phyloP scores from a whole-genome alignment of 495 filamentous ascomycete genomes.

The Aspergillus bertholletiae region DNA sequence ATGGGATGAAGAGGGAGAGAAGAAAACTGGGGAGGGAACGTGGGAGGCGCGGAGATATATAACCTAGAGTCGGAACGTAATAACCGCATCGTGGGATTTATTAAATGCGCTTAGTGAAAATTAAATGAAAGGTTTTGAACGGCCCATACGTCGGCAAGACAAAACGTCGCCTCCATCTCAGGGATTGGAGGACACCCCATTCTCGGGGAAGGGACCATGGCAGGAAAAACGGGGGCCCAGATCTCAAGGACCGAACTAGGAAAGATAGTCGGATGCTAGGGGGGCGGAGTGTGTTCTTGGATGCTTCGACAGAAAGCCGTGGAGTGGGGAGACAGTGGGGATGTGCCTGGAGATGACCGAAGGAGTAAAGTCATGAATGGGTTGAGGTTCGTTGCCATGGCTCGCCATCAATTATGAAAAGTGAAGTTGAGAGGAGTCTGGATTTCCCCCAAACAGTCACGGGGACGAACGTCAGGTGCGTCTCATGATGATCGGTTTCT shows the following conservation, averaged over 20 bases:
- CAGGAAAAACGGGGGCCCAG: conserved; percentile 34
- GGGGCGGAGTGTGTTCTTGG: conserved; percentile 11
- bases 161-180: conserved; percentile 17
- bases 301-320: conserved; percentile 8
- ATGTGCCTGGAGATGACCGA: conserved; percentile 1
- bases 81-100: background rate
- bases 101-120: background rate
- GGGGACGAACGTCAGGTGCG: background rate
- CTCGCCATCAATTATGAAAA: background rate
- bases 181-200: conserved; percentile 17
- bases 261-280: conserved; percentile 5
- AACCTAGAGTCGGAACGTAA: background rate
- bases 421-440: background rate
- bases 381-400: background rate
- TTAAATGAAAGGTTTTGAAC: conserved; percentile 7
- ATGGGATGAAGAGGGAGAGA: conserved; percentile 1
- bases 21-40: background rate
- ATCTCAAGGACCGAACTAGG: conserved; percentile 23
- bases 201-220: conserved; percentile 31
- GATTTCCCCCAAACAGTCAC: background rate
- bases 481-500: background rate
- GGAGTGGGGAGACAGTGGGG: conserved; percentile 10
- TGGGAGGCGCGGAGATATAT: conserved; percentile 4
- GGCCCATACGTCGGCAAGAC: conserved; percentile 17
- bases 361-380: background rate